Percentiles rank a stretch among this genome's conserved stretches.
Conservation (phyloP, 805 yeast genomes). For the Blastobotrys peoriensis region DNA sequence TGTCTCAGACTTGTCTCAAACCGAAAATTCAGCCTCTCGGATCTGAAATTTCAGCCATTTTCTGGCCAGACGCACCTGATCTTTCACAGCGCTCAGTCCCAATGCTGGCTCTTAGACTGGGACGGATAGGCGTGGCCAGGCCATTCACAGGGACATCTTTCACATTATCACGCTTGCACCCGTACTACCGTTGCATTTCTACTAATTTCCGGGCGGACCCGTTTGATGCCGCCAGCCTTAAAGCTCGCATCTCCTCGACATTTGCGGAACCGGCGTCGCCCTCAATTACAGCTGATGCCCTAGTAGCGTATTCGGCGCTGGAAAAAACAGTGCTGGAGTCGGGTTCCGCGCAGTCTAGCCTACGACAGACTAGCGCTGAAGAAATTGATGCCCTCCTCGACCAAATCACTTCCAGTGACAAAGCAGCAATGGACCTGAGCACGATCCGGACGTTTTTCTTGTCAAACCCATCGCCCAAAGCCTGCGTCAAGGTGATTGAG, state of each 20-base stretch:
- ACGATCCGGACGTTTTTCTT: constrained; percentile 22
- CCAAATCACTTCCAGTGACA: constrained; percentile 13
- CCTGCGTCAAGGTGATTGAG: constrained; percentile 19
- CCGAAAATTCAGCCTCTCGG: no score
- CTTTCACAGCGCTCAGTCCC: no score
- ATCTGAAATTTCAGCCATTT: no score
- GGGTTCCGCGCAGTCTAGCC: constrained; percentile 16
- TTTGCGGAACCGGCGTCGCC: constrained; percentile 4
- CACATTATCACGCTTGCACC: neutral
- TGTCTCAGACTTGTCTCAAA: no score
- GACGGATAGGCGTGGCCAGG: no score
- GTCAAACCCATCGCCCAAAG: constrained; percentile 15
- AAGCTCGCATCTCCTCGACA: constrained; percentile 9
- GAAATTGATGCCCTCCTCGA: constrained; percentile 21
- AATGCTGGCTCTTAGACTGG: no score
- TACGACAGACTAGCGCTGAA: constrained; percentile 17
- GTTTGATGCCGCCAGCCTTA: constrained; percentile 8
- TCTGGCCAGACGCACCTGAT: no score
- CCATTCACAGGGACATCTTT: no score
- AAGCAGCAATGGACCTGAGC: constrained; percentile 14
- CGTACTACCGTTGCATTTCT: neutral
- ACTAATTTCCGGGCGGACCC: constrained; percentile 11
- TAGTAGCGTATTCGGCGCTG: constrained; percentile 23
- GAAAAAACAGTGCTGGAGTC: constrained; percentile 19
- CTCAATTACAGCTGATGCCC: constrained; percentile 14